A percentile compares a stretch with the other conserved stretches of the same genome.
Conservation (phyloP, 2,329 filamentous ascomycete genomes). For the Penicillium freii region DNA sequence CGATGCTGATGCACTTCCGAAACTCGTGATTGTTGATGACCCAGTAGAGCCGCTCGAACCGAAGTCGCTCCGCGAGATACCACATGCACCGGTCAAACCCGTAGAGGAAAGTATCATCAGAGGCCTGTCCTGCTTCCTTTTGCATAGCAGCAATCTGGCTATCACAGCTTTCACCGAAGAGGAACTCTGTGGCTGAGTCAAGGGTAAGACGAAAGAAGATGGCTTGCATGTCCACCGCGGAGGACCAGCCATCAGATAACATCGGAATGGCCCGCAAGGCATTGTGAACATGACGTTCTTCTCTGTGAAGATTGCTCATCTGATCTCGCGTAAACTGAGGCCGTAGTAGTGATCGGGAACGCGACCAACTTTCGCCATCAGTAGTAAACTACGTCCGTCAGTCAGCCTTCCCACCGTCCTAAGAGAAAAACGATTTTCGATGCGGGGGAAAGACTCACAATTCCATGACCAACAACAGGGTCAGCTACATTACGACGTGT, state of each 20-base stretch:
- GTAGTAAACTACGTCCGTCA: slow-evolving; percentile 39
- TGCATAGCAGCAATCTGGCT: background rate
- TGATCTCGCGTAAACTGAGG: slow-evolving; percentile 55
- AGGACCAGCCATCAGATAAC: slow-evolving; percentile 49
- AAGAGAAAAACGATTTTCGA: background rate
- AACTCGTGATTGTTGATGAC: background rate
- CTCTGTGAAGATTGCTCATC: slow-evolving; percentile 55
- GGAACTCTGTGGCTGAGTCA: slow-evolving; percentile 66
- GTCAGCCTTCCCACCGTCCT: background rate
- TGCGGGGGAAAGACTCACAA: background rate
- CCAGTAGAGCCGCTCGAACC: slow-evolving; percentile 1
- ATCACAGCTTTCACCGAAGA: slow-evolving; percentile 55
- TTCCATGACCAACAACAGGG: background rate
- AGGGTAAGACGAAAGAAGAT: slow-evolving; percentile 65
- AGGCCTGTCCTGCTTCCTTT: background rate
- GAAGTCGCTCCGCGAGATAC: slow-evolving; percentile 4
- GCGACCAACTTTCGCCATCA: slow-evolving; percentile 50
- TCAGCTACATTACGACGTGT: background rate
- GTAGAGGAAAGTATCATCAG: background rate
- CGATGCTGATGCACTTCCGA: background rate
- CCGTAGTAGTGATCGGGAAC: slow-evolving; percentile 44
- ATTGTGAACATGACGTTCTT: slow-evolving; percentile 56
- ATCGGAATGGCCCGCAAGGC: slow-evolving; percentile 40
- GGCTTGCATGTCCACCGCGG: slow-evolving; percentile 58
- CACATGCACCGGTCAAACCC: background rate